phyloP scores from a whole-genome alignment of 305 asterid genomes.

The Vinca major region DNA sequence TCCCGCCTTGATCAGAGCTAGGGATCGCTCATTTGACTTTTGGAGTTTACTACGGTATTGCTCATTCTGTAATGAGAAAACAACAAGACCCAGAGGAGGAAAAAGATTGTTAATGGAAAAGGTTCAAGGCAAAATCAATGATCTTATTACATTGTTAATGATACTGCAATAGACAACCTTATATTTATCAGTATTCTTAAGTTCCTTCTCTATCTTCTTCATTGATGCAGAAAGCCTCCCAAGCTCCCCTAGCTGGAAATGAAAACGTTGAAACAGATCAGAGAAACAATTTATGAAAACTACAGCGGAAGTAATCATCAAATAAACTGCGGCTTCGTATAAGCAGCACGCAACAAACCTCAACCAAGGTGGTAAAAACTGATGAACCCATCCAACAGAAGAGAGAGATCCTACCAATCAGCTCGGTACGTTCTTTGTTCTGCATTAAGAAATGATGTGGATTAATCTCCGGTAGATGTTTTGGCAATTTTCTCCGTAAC shows the following conservation, averaged over 20 bases:
- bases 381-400: constrained; percentile 90
- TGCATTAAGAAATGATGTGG: constrained; percentile 19
- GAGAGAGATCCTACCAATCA: constrained; percentile 75
- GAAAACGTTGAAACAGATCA: constrained; percentile 14
- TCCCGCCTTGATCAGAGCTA: constrained; percentile 77
- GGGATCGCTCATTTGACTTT: constrained; percentile 67
- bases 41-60: constrained; percentile 48
- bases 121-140: not conserved
- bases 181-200: constrained; percentile 49
- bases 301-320: constrained; percentile 7
- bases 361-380: constrained; percentile 62
- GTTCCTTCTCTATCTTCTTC: constrained; percentile 71
- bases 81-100: not conserved
- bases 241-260: constrained; percentile 62
- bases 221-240: constrained; percentile 74
- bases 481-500: not conserved
- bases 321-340: constrained; percentile 5
- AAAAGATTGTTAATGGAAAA: constrained; percentile 6
- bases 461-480: not conserved
- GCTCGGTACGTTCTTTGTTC: constrained; percentile 80
- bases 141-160: not conserved
- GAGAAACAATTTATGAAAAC: not conserved
- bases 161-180: constrained; percentile 38
- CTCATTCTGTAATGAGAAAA: constrained; percentile 43
- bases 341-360: constrained; percentile 35